Evolutionary conservation across 2,329 filamentous ascomycete species (phyloP), one percentile per base, ranked within the genome.

Genomic region (Ophiostoma montium): DNA sequence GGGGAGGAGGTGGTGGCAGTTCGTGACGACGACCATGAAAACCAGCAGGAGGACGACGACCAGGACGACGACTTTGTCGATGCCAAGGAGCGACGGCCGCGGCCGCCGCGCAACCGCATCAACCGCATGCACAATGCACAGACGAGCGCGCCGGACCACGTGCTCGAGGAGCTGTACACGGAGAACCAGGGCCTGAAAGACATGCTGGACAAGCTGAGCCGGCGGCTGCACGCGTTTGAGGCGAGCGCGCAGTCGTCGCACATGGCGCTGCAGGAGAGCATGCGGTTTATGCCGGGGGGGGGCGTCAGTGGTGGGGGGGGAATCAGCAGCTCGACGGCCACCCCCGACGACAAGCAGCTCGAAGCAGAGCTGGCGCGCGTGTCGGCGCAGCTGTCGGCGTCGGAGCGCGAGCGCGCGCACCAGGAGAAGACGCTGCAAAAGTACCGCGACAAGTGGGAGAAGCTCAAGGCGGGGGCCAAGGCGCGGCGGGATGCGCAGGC

Each of bases 161-260:
- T 83, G 3, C 71, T 87, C 54, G 92, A 98, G 63, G 92, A 98
- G 64, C 73, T 96, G 10, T 80, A 84, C 54, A 76, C 90, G 45
- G 87, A 96, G 61, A 98, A 96, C 63, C 76, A 84, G 54, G 85
- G 84, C 10, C 73, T 96, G 46, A 90, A 92, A 59, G 78, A 84
- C 50, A 80, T 88, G 57, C 78, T 94, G 9, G 89, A 96, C 64
- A 87, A 86, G 46, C 75, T 95, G 33, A 86, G 84, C 54, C 86
- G 84, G 57, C 79, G 90, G 1, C 75, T 98, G n/a, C 85, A 92
- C 58, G 84, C 88, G 54, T 98, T 95, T 67, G 90, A 98, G 65
- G 82, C 87, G 35, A 89, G 86, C 58, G 87, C 88, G 0, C 92
- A 96, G 65, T 87, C 82, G 54, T 89, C 84, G 35, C 86, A 84